Evolutionary conservation across 768 basidiomycete genomes (phyloP), one percentile per base, ranked within the genome.

Genomic region (Daedaleopsis sinensis): DNA sequence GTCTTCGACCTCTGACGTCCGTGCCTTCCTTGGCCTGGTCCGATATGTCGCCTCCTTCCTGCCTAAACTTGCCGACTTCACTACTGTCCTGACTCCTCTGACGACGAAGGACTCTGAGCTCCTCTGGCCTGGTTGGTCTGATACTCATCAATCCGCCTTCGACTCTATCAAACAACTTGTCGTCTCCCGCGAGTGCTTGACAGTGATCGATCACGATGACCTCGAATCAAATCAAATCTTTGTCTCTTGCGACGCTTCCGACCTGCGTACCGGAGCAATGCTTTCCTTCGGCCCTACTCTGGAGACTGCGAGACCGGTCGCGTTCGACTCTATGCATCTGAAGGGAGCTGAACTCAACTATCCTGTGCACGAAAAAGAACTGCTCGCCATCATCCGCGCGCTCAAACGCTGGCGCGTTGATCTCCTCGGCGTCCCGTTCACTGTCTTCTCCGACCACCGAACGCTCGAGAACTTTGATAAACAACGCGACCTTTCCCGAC

Each of bases 381-480:
- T n/a, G n/a, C n/a, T 70, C 79, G 55, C 76, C 0, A 76, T 82
- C 18, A 68, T 80, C 0, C 52, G 68, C 0, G 76, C 75, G 0
- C 57, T 70, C 6, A 63, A 70, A 55, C 68, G 67, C 37, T 74
- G 66, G 60, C 61, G 66, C 4, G 35, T 58, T 11, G 62, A 71
- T 27, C 59, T 73, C 0, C 48, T 71, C 7, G 71, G 74, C 0
- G 54, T 58, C 7, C 62, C 24, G 9, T 73, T 75, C 56, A 36
- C 27, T 0, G 65, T 80, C 10, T 74, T 59, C 47, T 78, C 77
- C 0, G 76, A 80, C 55, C 78, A 81, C 65, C 65, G 71, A 2
- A 77, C 77, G 0, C 66, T 79, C 5, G 67, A 76, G 50, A 66
- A 70, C 46, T 76, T 80, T 53, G 5, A 67, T 2, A 61, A 58